These are phyloP conservation scores for Camellia sinensis DNA, from an alignment of 148 eudicot species.

Conservation along the genomic window DNA sequence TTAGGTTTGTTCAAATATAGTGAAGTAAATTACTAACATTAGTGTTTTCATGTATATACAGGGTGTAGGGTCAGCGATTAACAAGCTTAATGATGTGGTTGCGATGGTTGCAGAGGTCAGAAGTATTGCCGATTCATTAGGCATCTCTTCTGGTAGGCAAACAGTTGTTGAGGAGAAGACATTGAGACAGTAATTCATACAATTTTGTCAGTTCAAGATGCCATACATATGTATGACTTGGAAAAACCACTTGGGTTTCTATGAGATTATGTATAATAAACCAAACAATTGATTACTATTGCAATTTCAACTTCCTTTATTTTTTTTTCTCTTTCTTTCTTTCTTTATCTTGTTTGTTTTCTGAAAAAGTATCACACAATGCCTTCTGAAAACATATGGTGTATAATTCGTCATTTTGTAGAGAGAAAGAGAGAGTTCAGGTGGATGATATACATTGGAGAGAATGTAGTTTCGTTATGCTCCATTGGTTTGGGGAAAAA, in stretches of 20 bases:
- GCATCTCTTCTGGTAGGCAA: conserved; percentile 19
- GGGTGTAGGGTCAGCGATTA: conserved; percentile 92
- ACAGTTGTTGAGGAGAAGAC: conserved; percentile 15
- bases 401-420: no score
- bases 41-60: conserved; percentile 20
- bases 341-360: not conserved
- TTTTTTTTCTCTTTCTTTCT: no score
- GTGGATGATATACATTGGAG: no score
- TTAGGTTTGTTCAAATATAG: not conserved
- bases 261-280: no score
- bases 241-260: no score
- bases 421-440: no score
- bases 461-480: no score
- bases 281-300: not conserved
- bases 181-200: conserved; percentile 17
- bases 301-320: not conserved
- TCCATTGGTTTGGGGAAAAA: no score
- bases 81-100: conserved; percentile 83
- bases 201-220: not conserved
- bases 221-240: not conserved
- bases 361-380: not conserved
- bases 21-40: not conserved
- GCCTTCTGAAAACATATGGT: no score
- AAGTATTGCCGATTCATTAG: conserved; percentile 62
- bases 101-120: conserved; percentile 95